Evolutionary conservation across 352 stramenopile genomes (phyloP).

Genomic region (Phytophthora colocasiae): DNA sequence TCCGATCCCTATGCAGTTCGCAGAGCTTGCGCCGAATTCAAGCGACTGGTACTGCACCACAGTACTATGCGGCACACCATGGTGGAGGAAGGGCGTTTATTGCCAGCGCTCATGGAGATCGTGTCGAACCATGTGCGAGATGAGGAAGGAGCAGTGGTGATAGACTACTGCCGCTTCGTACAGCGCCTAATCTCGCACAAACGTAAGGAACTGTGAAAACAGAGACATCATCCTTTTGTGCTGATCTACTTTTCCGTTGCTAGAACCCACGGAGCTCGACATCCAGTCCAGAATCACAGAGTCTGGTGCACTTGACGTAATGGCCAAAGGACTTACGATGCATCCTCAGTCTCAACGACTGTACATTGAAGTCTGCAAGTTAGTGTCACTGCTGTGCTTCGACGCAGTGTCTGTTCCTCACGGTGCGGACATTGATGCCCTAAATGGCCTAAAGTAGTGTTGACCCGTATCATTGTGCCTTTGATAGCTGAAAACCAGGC

Average conservation of each 20-base stretch:
- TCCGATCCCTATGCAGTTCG: conserved; percentile 61
- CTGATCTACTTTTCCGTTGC: conserved; percentile 11
- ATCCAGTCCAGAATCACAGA: conserved; percentile 67
- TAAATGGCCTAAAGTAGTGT: no score
- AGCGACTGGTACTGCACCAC: conserved; percentile 50
- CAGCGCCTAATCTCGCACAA: conserved; percentile 56
- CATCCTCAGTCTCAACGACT: conserved; percentile 34
- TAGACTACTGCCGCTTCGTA: conserved; percentile 55
- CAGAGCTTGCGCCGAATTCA: conserved; percentile 59
- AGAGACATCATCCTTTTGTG: background rate
- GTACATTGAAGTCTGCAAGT: conserved; percentile 47
- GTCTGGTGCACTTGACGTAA: conserved; percentile 42
- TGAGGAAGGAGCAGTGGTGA: conserved; percentile 42
- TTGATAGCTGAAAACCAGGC: conserved; percentile 60
- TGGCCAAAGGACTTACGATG: conserved; percentile 35
- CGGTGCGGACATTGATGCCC: conserved; percentile 24
- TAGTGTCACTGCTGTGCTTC: conserved; percentile 60
- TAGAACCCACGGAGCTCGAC: conserved; percentile 58
- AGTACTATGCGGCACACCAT: conserved; percentile 39
- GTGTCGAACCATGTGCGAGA: conserved; percentile 40
- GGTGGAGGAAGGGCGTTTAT: conserved; percentile 38
- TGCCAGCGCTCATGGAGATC: conserved; percentile 38
- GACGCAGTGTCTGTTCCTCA: conserved; percentile 54
- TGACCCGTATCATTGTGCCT: background rate
- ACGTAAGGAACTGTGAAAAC: conserved; percentile 30